Base-by-base conservation (phyloP, 1,284 basidiomycete genomes). In the Xanthoconium separans region DNA sequence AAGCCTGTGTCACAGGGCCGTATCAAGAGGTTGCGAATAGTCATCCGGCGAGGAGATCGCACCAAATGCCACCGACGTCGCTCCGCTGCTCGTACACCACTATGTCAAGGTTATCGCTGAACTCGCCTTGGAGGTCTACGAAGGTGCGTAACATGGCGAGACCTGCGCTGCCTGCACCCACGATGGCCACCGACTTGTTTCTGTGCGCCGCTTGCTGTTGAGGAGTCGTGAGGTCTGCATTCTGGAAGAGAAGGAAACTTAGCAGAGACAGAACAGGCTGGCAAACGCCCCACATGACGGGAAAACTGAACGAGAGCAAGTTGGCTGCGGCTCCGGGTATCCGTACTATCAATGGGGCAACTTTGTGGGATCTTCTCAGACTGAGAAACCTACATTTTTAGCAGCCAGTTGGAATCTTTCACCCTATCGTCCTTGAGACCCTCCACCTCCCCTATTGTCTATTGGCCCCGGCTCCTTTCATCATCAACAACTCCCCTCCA, bases 401-500 rank as follows among this genome's bases (percentile, higher is more conserved):
- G n/a, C n/a, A n/a, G n/a, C n/a, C n/a, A n/a, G n/a, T n/a, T n/a
- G n/a, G n/a, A n/a, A n/a, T n/a, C n/a, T n/a, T n/a, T n/a, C n/a
- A n/a, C n/a, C n/a, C n/a, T n/a, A n/a, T n/a, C n/a, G n/a, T n/a
- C n/a, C n/a, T n/a, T n/a, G n/a, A n/a, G n/a, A n/a, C n/a, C n/a
- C n/a, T n/a, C n/a, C n/a, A n/a, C n/a, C n/a, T n/a, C n/a, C n/a
- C n/a, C n/a, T n/a, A n/a, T n/a, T n/a, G n/a, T n/a, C n/a, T n/a
- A n/a, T n/a, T n/a, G 40, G 39, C n/a, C 66, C 65, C 59, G 58
- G 58, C 44, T 68, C 64, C 65, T 77, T 79, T 70, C 73, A 73
- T 78, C 75, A 11, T 77, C 72, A 2, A 91, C 85, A 44, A 92
- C 76, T 43, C 78, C 73, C 29, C 63, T 68, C 95, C 95, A 98